Percentiles rank a stretch among this genome's conserved stretches.
phyloP scores from a whole-genome alignment of 345 rosid genomes.

The Eucalyptus leucophloia region DNA sequence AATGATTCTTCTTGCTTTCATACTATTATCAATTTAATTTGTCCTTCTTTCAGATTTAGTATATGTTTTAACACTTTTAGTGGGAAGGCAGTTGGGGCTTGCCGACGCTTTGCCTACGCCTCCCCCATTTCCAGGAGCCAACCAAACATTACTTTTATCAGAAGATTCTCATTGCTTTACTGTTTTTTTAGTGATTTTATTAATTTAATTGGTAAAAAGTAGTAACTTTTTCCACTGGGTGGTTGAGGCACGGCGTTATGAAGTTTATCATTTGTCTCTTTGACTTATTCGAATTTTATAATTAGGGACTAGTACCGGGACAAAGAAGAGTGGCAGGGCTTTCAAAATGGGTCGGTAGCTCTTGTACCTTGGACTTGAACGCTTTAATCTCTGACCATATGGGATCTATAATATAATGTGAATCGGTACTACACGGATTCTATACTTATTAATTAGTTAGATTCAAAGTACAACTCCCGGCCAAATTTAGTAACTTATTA shows the following conservation, averaged over 20 bases:
- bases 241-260: not conserved
- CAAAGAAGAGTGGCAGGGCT: not conserved
- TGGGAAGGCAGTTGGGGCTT: not conserved
- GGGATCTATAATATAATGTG: not conserved
- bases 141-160: not conserved
- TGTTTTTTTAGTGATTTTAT: no score
- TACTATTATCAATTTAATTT: not conserved
- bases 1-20: not conserved
- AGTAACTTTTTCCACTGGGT: not conserved
- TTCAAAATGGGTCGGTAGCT: not conserved
- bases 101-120: not conserved
- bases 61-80: not conserved
- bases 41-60: not conserved
- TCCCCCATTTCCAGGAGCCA: not conserved
- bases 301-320: not conserved
- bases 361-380: not conserved
- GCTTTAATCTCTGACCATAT: not conserved
- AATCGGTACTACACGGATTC: not conserved
- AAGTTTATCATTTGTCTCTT: not conserved
- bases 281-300: not conserved
- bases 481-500: not conserved
- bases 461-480: not conserved
- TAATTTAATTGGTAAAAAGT: not conserved
- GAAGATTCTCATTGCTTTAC: not conserved
- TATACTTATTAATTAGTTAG: not conserved